Evolutionary conservation across 176 grass and related monocot species (phyloP).

Genomic region (Musa schizocarpa): DNA sequence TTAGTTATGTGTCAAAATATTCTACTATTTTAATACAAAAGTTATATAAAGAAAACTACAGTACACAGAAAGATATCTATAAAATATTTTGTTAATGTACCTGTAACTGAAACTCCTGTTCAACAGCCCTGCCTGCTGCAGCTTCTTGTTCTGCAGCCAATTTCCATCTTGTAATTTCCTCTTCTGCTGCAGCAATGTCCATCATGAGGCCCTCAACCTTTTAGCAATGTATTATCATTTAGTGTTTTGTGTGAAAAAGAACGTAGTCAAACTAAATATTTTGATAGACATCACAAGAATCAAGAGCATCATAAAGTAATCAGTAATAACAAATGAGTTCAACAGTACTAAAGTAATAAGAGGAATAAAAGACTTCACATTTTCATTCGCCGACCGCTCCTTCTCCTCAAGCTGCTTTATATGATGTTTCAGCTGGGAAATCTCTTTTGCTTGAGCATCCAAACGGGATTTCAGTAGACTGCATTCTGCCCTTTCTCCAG

Average conservation of each 20-base stretch:
- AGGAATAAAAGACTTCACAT: constrained; percentile 33
- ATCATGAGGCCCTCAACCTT: constrained; percentile 96
- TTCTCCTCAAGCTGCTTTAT: constrained; percentile 83
- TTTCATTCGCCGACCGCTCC: constrained; percentile 85
- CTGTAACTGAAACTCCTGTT: constrained; percentile 72
- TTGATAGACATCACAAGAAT: neutral
- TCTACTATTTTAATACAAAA: neutral
- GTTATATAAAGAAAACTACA: neutral
- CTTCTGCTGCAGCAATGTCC: constrained; percentile 85
- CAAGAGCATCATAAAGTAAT: neutral
- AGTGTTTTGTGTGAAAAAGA: neutral
- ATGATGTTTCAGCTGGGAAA: constrained; percentile 53
- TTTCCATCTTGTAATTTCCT: constrained; percentile 98
- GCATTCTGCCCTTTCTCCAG: constrained; percentile 81
- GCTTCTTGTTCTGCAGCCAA: constrained; percentile 89
- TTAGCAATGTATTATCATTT: neutral
- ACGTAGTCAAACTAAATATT: neutral
- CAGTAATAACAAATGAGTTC: neutral
- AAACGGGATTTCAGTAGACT: constrained; percentile 74
- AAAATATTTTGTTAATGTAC: constrained; percentile 29
- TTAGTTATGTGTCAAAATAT: no score
- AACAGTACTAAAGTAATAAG: constrained; percentile 4
- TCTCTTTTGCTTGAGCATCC: constrained; percentile 88
- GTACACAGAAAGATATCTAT: neutral
- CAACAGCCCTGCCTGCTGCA: constrained; percentile 75